Percentiles rank a stretch among this genome's conserved stretches.
phyloP scores from a whole-genome alignment of 1,139 yeast species.

The Lodderomyces theae region DNA sequence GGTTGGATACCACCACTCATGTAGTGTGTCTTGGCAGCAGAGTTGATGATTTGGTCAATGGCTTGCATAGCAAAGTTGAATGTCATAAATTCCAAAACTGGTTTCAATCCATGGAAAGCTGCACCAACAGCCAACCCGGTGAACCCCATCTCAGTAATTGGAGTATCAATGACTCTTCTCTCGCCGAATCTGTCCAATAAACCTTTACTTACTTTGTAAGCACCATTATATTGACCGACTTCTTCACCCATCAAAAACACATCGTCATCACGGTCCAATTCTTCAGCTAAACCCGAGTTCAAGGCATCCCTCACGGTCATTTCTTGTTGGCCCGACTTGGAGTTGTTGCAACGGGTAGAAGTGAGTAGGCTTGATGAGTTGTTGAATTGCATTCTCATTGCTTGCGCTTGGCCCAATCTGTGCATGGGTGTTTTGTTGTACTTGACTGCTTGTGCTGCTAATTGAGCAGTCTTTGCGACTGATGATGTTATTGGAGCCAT shows the following conservation, averaged over 20 bases:
- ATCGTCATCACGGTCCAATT: slow-evolving; percentile 91
- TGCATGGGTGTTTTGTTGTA: slow-evolving; percentile 19
- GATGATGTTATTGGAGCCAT: slow-evolving; percentile 19
- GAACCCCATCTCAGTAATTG: slow-evolving; percentile 99
- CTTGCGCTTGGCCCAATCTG: slow-evolving; percentile 35
- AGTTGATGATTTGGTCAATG: slow-evolving; percentile 95
- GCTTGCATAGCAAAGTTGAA: slow-evolving; percentile 99
- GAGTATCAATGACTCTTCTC: slow-evolving; percentile 94
- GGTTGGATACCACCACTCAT: slow-evolving; percentile 99
- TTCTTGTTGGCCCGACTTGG: slow-evolving; percentile 53
- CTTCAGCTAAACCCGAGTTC: slow-evolving; percentile 94
- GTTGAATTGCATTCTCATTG: slow-evolving; percentile 34
- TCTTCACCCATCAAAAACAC: slow-evolving; percentile 98
- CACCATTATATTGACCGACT: slow-evolving; percentile 99
- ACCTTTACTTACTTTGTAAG: slow-evolving; percentile 95
- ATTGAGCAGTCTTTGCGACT: slow-evolving; percentile 48
- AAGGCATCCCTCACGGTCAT: slow-evolving; percentile 97
- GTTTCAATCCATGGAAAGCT: slow-evolving; percentile 94
- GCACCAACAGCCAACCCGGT: slow-evolving; percentile 98
- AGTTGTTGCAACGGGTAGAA: slow-evolving; percentile 41
- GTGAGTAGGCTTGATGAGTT: slow-evolving; percentile 10
- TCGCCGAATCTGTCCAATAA: slow-evolving; percentile 95
- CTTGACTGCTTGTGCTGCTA: slow-evolving; percentile 42
- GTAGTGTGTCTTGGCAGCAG: slow-evolving; percentile 97
- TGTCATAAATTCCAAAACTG: slow-evolving; percentile 98